Base-by-base conservation (phyloP, 2,329 filamentous ascomycete genomes). In the Colletotrichum tropicicola region DNA sequence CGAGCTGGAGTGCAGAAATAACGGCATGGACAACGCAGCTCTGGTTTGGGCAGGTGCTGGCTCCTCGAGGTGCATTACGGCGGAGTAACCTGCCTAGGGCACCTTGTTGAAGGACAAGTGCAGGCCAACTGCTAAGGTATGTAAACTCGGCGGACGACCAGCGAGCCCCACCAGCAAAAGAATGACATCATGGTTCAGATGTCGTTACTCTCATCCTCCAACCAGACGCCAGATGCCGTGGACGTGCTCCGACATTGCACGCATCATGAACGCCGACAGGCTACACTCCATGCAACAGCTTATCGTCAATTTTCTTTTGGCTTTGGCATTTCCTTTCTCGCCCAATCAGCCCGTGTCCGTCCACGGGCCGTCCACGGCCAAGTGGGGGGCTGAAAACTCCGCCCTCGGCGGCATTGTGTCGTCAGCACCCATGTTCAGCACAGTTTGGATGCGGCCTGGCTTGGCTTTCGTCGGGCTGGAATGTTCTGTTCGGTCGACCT, bases 151-250 rank as follows among this genome's bases (percentile, higher is more conserved):
- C 15, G 37, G 32, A 7, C 10, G 32, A 35, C 28, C n/a, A 15
- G 17, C 27, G 45, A 52, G 49, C 49, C 61, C 62, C 62, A 51
- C 37, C 17, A 8, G 27, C 13, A 23, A 45, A 23, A 23, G 35
- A 56, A 62, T 65, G 62, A 65, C 62, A 65, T 65, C 62, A 65
- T 61, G 28, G 23, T 37, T 35, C 9, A 17, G 25, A 56, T 37
- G 28, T 48, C 25, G n/a, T 48, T 3, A 49, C 54, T 23, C 35
- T 43, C 49, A 32, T 37, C 27, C n/a, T 35, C 57, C 62, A 65
- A 62, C 62, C 57, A 56, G 45, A 56, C 28, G 27, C 43, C 58
- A 51, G 49, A 56, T 62, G 51, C 43, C 25, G n/a, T 25, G 13
- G 23, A 45, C 10, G 27, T 28, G 5, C 21, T 48, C 43, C 43